Evolutionary conservation across 2,329 filamentous ascomycete species (phyloP).

Genomic region (Herpotrichia juniperi): DNA sequence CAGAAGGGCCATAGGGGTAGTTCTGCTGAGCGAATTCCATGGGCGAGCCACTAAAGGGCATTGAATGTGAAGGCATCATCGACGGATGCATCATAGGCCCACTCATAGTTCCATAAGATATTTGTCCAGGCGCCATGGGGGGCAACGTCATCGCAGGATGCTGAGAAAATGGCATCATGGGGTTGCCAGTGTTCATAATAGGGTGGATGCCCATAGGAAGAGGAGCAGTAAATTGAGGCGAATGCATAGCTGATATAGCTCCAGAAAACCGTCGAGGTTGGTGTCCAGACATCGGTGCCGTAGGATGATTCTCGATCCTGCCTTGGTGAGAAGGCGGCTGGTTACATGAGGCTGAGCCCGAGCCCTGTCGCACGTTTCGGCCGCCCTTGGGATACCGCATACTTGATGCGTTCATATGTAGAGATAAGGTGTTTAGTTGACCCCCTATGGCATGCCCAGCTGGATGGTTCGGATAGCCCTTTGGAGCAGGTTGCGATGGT

Average conservation of each 20-base stretch:
- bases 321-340: constrained; percentile 8
- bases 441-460: constrained; percentile 5
- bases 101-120: constrained; percentile 15
- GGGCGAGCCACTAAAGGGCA: constrained; percentile 6
- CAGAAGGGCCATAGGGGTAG: constrained; percentile 10
- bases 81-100: constrained; percentile 12
- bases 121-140: constrained; percentile 17
- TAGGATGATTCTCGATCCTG: constrained; percentile 28
- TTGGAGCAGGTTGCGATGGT: not conserved
- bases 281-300: constrained; percentile 10
- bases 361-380: constrained; percentile 13
- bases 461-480: constrained; percentile 3
- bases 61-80: constrained; percentile 17
- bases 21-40: constrained; percentile 18
- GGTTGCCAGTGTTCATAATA: constrained; percentile 11
- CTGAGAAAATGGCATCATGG: constrained; percentile 19
- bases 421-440: constrained; percentile 9
- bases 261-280: constrained; percentile 21
- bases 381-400: constrained; percentile 17
- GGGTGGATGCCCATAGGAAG: constrained; percentile 21
- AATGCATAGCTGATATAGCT: constrained; percentile 15
- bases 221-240: constrained; percentile 18
- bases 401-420: constrained; percentile 9
- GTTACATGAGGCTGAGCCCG: constrained; percentile 16
- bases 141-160: constrained; percentile 13